Base-by-base conservation (phyloP, 768 basidiomycete genomes). In the Paxillus ammoniavirescens region DNA sequence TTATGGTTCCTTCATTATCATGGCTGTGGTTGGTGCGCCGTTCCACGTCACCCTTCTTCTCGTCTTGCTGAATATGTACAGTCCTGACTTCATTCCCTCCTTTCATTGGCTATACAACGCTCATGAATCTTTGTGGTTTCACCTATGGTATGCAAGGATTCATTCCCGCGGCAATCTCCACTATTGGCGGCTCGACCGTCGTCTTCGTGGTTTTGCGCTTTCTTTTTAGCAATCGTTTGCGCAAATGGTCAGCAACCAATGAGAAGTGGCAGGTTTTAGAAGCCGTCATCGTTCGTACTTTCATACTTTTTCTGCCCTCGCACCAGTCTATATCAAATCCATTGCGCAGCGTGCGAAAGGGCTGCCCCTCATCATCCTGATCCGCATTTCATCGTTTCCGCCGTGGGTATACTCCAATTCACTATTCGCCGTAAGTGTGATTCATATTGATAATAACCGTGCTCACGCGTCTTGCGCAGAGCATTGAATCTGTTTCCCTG, bases 331-430 rank as follows among this genome's bases (percentile, higher is more conserved):
- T 53, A 49, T 37, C 52, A 44, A 38, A 46, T 46, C 31, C 48
- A 33, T 38, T 21, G 52, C 56, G 47, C 59, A 91, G 89, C 76
- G 74, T 54, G 81, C 83, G 14, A 89, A 87, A 67, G 92, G 92
- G 15, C 73, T 93, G 15, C 86, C 86, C n/a, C 73, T 93, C 21
- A 89, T 94, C 38, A 80, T 91, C 58, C 78, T 94, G 44, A 86
- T 93, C 55, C 84, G 91, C 13, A 67, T 90, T 18, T 91, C 89
- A 4, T 85, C 92, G 4, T 82, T 94, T 66, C 91, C 90, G 43
- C 90, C 92, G 3, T 93, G 90, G 88, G 87, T 88, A 0, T 94
- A 92, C 62, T 83, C 86, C n/a, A 93, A 91, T 54, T 74, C 84
- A 0, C 73, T 93, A 17, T 91, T 91, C 62, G 84, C 89, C 21